These are phyloP conservation scores for Aspergillus aculeatus DNA, from an alignment of 2,329 filamentous ascomycete species.

Conservation along the genomic window DNA sequence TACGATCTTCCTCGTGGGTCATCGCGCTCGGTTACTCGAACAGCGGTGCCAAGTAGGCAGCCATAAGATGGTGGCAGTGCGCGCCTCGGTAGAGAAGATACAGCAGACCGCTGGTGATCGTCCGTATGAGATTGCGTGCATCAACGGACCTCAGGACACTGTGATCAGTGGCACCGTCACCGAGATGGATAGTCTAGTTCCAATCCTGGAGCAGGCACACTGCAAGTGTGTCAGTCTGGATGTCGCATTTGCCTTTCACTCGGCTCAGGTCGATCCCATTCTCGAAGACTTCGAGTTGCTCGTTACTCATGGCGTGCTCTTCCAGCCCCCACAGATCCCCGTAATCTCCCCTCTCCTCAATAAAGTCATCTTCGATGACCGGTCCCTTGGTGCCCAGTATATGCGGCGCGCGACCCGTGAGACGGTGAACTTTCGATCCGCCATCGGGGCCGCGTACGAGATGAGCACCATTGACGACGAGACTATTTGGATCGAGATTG, in stretches of 20 bases:
- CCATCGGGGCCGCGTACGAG: constrained; percentile 58
- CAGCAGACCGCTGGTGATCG: constrained; percentile 29
- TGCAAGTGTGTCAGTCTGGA: constrained; percentile 63
- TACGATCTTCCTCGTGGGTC: constrained; percentile 64
- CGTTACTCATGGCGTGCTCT: neutral
- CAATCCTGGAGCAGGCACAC: constrained; percentile 52
- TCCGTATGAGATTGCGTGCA: constrained; percentile 61
- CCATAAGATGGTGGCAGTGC: constrained; percentile 66
- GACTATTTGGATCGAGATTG: constrained; percentile 70
- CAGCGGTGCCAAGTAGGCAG: constrained; percentile 65
- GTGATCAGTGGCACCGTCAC: constrained; percentile 65
- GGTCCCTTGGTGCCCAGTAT: constrained; percentile 60
- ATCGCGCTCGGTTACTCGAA: constrained; percentile 65
- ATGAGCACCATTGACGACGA: constrained; percentile 55
- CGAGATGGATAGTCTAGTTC: constrained; percentile 56
- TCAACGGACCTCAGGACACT: constrained; percentile 73
- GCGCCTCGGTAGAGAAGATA: constrained; percentile 42
- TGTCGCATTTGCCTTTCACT: constrained; percentile 60
- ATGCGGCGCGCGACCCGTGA: constrained; percentile 65
- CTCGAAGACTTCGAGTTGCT: constrained; percentile 15
- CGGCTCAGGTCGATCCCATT: constrained; percentile 21
- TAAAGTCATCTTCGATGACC: constrained; percentile 54
- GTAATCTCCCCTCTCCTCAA: constrained; percentile 69
- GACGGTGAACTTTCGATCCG: constrained; percentile 66
- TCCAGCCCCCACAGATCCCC: constrained; percentile 27